Evolutionary conservation across 306 rosid species (phyloP), one percentile per base, ranked within the genome.

Genomic region (Sicyos edulis): DNA sequence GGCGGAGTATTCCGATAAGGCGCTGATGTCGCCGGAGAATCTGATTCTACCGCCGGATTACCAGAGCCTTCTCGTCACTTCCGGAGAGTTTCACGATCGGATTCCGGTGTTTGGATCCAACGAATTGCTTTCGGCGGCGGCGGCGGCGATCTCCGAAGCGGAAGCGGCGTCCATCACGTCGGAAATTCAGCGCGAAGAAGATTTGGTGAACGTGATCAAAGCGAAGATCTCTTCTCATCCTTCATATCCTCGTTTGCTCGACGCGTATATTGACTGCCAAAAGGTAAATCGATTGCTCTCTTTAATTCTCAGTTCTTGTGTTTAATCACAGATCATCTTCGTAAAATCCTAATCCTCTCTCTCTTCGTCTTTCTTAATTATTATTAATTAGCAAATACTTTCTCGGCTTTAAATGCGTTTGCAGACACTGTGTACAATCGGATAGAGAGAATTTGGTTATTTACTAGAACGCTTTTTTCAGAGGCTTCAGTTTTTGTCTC

Each of bases 221-320:
- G 87, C 97, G 15, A 86, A 80, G 84, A 95, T 95, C 71, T 90
- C 96, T 8, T 83, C 95, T 19, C 99, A 95, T 56, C 99, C 97
- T 71, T 70, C 76, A 56, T 91, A 91, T 74, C 96, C 95, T 76
- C 92, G 90, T 69, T 88, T 95, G 71, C 88, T 95, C 54, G 86
- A 89, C 72, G 95, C 99, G 21, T 91, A 95, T 80, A 86, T 95
- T 81, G 97, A 91, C 49, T 95, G 97, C 77, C 95, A 91, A 81
- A 91, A 95, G 95, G 99, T 91, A 78, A 82, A 77, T 26, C 1
- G 13, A 19, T 60, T 26, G 21, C n/a, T 42, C 54, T 13, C 12
- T 45, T n/a, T n/a, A n/a, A n/a, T 50, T 14, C 8, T 14, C 17
- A 50, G 17, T 50, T 50, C 71, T n/a, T n/a, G n/a, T 44, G 2